Base-by-base conservation (phyloP, 2,329 filamentous ascomycete species). In the Aspergillus amoenus region DNA sequence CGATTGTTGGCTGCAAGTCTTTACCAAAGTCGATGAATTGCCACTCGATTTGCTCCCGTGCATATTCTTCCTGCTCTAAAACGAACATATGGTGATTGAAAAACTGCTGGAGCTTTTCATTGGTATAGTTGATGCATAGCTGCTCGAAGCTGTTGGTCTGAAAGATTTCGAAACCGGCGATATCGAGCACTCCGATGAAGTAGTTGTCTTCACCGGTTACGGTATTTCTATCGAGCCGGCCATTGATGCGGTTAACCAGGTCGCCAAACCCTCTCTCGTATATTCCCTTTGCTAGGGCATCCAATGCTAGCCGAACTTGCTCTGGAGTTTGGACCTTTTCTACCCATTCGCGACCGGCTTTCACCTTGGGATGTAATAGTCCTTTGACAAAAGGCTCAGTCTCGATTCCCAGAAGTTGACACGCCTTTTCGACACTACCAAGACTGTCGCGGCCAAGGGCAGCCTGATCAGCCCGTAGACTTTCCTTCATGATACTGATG, bases 81-180 rank as follows among this genome's bases (percentile, higher is more conserved):
- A 99, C 94, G 70, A 99, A 99, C 94, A 99, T 99, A 79, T 99
- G 95, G 72, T 99, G 94, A 69, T 99, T 99, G 84, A 99, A 99
- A 75, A 99, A 99, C 66, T 99, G 94, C 70, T 99, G 94, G 6
- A 99, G 85, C 74, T 97, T 99, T 75, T 99, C 94, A 76, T 99
- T 99, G 60, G 95, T 97, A 76, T 99, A 99, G 76, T 99, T 99
- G 82, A 99, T 99, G 79, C 94, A 99, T 5, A 99, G 83, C 74
- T 99, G 94, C 73, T 99, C 94, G 69, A 99, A 99, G 79, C 93
- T 97, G 79, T 99, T 99, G 68, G 91, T 85, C 66, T 99, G 93
- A 67, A 99, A 99, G 58, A 99, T 99, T 71, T 99, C 94, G 75
- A 99, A 99, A 59, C 94, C 94, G 62, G 95, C 95, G 75, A 99